Conservation (phyloP, 176 grass and related monocot species). For the Rhynchospora tenuis region DNA sequence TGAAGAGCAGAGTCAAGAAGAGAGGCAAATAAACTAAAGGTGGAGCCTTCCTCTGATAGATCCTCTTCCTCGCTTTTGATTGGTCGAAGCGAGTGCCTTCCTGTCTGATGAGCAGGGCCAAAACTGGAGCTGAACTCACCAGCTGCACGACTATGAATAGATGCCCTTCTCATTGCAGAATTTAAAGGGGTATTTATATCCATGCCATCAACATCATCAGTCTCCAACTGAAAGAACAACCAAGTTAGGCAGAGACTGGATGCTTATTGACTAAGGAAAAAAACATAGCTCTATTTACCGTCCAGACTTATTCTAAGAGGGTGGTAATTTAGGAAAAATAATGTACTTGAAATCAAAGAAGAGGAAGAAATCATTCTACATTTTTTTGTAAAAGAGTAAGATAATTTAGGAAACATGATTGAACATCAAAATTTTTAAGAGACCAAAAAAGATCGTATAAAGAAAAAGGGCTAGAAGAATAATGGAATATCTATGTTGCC, state of each 20-base stretch:
- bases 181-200: conserved; percentile 43
- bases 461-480: not conserved
- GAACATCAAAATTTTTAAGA: not conserved
- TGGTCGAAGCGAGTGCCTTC: conserved; percentile 28
- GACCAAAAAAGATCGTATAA: not conserved
- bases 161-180: conserved; percentile 39
- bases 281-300: not conserved
- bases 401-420: not conserved
- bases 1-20: conserved; percentile 92
- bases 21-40: conserved; percentile 67
- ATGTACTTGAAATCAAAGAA: not conserved
- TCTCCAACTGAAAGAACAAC: conserved; percentile 3
- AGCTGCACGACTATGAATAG: conserved; percentile 39
- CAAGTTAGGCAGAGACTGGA: not conserved
- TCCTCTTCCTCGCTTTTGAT: conserved; percentile 64
- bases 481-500: not conserved
- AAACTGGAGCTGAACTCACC: conserved; percentile 34
- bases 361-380: not conserved
- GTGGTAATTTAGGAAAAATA: not conserved
- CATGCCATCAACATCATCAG: conserved; percentile 36
- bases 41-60: conserved; percentile 43
- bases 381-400: not conserved
- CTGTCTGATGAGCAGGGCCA: conserved; percentile 29
- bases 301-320: not conserved
- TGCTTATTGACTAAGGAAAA: not conserved